A percentile compares a stretch with the other conserved stretches of the same genome.
phyloP scores from a whole-genome alignment of 1,284 basidiomycete genomes.

The Cutaneotrichosporon mucoides region DNA sequence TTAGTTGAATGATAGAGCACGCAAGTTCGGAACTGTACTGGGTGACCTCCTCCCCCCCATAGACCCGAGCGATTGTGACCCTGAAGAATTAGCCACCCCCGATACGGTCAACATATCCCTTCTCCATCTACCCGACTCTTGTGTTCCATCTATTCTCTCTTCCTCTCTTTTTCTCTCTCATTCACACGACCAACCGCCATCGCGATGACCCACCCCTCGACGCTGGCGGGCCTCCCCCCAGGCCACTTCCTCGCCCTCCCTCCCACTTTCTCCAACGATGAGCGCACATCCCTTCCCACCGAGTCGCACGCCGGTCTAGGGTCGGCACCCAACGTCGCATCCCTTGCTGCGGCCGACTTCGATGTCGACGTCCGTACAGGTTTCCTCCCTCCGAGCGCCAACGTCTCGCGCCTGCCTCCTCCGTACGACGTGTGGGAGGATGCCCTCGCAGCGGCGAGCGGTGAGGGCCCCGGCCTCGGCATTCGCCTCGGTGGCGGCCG shows the following conservation, averaged over 20 bases:
- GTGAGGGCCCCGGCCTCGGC: slow-evolving; percentile 46
- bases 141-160: no score
- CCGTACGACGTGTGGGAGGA: slow-evolving; percentile 71
- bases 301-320: slow-evolving; percentile 37
- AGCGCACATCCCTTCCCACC: slow-evolving; percentile 29
- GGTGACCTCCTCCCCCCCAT: no score
- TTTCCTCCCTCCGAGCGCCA: slow-evolving; percentile 81
- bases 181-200: not conserved
- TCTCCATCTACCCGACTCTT: no score
- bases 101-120: no score
- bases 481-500: slow-evolving; percentile 57
- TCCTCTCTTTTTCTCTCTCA: not conserved
- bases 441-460: slow-evolving; percentile 53
- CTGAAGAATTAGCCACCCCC: no score
- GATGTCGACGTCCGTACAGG: slow-evolving; percentile 89
- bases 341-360: slow-evolving; percentile 87
- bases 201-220: slow-evolving; percentile 8
- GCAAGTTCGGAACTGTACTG: no score
- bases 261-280: slow-evolving; percentile 43
- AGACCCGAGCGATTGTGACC: no score
- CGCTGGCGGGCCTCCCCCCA: slow-evolving; percentile 45
- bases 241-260: slow-evolving; percentile 65
- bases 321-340: slow-evolving; percentile 66
- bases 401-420: slow-evolving; percentile 60
- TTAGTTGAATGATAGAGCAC: no score